Conservation (phyloP, 345 rosid genomes). For the Garcia nutans region DNA sequence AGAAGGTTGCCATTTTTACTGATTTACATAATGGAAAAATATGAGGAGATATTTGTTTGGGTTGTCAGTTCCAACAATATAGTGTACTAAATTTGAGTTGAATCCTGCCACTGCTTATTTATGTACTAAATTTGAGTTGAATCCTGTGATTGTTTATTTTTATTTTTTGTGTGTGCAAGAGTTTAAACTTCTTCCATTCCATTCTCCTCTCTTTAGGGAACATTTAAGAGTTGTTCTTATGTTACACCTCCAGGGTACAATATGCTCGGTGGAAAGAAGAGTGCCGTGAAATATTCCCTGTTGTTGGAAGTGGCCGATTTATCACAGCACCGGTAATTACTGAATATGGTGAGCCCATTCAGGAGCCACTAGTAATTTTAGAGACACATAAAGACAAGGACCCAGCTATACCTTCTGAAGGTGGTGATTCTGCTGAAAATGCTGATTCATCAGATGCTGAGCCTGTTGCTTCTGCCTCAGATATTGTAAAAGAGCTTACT, state of each 20-base stretch:
- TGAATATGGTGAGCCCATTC: constrained; percentile 74
- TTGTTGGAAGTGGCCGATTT: constrained; percentile 82
- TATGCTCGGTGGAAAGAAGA: constrained; percentile 81
- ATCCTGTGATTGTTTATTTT: background rate
- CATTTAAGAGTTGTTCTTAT: constrained; percentile 6
- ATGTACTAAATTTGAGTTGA: background rate
- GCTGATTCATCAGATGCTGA: constrained; percentile 14
- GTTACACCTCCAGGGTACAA: constrained; percentile 51
- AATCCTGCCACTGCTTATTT: background rate
- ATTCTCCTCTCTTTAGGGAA: constrained; percentile 4
- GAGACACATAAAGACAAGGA: constrained; percentile 57
- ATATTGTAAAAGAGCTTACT: constrained; percentile 52
- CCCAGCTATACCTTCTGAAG: constrained; percentile 22
- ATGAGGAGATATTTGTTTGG: background rate
- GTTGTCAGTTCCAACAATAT: background rate
- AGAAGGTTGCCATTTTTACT: constrained; percentile 60
- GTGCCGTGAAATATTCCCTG: constrained; percentile 68
- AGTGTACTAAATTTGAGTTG: background rate
- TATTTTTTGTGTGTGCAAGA: constrained; percentile 3
- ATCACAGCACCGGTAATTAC: constrained; percentile 91
- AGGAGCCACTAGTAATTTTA: constrained; percentile 70
- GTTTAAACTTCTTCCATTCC: background rate
- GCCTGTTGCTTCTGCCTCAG: constrained; percentile 36
- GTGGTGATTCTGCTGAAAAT: constrained; percentile 17
- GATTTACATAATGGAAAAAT: background rate